A percentile compares a stretch with the other conserved stretches of the same genome.
Evolutionary conservation across 2,329 filamentous ascomycete species (phyloP).

Genomic region (Calonectria crousiana): DNA sequence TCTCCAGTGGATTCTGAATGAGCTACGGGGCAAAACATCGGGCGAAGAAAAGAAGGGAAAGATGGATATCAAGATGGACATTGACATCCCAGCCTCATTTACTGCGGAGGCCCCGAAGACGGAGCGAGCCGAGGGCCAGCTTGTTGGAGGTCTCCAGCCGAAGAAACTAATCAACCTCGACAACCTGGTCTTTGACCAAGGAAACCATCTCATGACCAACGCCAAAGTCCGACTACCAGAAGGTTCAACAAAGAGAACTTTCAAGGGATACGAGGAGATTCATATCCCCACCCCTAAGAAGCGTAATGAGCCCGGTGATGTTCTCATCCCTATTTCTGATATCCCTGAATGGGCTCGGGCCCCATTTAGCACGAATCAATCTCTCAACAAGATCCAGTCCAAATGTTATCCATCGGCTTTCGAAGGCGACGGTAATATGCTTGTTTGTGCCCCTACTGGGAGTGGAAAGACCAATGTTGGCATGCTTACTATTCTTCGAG

Average conservation of each 20-base stretch:
- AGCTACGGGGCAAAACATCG: constrained; percentile 81
- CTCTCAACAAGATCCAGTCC: constrained; percentile 95
- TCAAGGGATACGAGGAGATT: constrained; percentile 99
- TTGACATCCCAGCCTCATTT: constrained; percentile 77
- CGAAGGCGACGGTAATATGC: constrained; percentile 94
- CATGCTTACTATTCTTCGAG: constrained; percentile 95
- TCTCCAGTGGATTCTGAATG: constrained; percentile 86
- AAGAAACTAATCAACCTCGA: constrained; percentile 92
- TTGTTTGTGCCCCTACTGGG: constrained; percentile 96
- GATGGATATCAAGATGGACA: constrained; percentile 95
- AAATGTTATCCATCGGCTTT: constrained; percentile 94
- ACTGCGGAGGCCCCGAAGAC: constrained; percentile 61
- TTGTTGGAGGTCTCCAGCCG: constrained; percentile 88
- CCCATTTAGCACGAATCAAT: constrained; percentile 87
- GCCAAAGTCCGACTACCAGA: constrained; percentile 93
- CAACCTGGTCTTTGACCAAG: constrained; percentile 96
- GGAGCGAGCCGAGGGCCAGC: constrained; percentile 73
- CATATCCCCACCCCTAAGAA: constrained; percentile 95
- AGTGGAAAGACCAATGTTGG: constrained; percentile 99
- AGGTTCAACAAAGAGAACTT: constrained; percentile 93
- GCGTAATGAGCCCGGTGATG: constrained; percentile 82
- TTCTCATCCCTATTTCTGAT: constrained; percentile 84
- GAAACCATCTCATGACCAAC: constrained; percentile 99
- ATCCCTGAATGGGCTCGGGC: constrained; percentile 92
- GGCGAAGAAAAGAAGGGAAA: constrained; percentile 72